Conservation (phyloP, 1,284 basidiomycete species). For the Ustilago nuda region DNA sequence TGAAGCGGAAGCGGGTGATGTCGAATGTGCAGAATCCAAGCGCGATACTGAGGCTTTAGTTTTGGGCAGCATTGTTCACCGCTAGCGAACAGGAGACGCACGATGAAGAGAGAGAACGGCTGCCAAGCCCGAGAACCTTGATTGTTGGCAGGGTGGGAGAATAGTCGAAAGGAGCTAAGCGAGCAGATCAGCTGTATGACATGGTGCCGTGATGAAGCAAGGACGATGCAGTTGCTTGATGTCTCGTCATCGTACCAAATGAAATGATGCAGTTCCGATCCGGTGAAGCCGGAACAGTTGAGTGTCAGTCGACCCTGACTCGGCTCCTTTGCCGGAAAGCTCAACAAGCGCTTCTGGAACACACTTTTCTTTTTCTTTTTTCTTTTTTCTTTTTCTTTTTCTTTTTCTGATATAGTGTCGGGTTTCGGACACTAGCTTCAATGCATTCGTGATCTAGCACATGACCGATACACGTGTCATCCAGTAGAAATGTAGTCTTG, state of each 20-base stretch:
- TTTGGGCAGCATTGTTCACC: conserved; percentile 38
- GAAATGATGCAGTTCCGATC: not conserved
- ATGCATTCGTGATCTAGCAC: too few species aligned
- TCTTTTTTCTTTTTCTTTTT: not conserved
- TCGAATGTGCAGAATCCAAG: conserved; percentile 18
- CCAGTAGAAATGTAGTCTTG: too few species aligned
- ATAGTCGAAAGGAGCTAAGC: not conserved
- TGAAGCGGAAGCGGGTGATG: conserved; percentile 29
- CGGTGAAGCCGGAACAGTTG: conserved; percentile 4
- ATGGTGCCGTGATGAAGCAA: not conserved
- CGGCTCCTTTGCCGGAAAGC: conserved; percentile 2
- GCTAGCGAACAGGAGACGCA: not conserved
- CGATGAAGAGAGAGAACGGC: not conserved
- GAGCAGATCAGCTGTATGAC: not conserved
- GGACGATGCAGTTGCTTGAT: not conserved
- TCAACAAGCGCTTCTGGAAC: not conserved
- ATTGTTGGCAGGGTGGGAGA: not conserved
- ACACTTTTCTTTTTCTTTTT: not conserved
- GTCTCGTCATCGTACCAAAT: too few species aligned
- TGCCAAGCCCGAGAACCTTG: not conserved
- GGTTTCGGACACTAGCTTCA: too few species aligned
- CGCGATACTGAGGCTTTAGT: conserved; percentile 9
- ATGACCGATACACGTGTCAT: too few species aligned
- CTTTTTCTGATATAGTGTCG: too few species aligned
- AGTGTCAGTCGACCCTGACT: not conserved